Percentiles rank a stretch among this genome's conserved stretches.
Conservation (phyloP, 306 rosid species). For the Cucurbita pepo region DNA sequence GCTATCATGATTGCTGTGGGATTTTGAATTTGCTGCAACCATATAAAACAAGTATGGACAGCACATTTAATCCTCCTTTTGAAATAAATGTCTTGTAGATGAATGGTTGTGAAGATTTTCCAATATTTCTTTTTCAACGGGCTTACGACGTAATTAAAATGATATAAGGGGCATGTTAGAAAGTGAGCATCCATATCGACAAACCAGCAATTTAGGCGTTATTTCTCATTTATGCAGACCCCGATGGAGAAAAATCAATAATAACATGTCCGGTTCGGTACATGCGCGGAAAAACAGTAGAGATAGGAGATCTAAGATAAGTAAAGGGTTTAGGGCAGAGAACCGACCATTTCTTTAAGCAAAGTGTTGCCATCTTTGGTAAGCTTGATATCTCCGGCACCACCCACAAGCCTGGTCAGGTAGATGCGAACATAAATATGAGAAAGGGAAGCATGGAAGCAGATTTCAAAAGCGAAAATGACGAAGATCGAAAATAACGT, state of each 20-base stretch:
- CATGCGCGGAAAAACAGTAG: not conserved
- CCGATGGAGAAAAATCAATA: not conserved
- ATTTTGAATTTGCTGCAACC: slow-evolving; percentile 83
- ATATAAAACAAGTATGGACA: not conserved
- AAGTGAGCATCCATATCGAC: not conserved
- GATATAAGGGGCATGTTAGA: not conserved
- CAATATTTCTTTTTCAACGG: not conserved
- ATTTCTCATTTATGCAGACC: not conserved
- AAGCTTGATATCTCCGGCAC: slow-evolving; percentile 89
- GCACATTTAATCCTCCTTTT: not conserved
- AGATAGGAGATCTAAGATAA: slow-evolving; percentile 12
- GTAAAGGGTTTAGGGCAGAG: not conserved
- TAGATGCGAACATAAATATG: not conserved
- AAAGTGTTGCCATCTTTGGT: slow-evolving; percentile 97
- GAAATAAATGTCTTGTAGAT: not conserved
- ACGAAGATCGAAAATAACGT: not conserved
- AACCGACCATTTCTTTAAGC: slow-evolving; percentile 73
- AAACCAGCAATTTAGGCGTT: not conserved
- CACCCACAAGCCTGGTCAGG: slow-evolving; percentile 76
- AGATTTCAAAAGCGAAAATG: not conserved
- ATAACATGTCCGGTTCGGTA: not conserved
- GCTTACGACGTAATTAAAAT: not conserved
- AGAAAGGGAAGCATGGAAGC: not conserved
- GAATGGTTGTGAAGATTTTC: not conserved
- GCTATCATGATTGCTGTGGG: slow-evolving; percentile 99